Conservation (phyloP, 2,329 filamentous ascomycete species). For the Tolypocladium endophyticum region DNA sequence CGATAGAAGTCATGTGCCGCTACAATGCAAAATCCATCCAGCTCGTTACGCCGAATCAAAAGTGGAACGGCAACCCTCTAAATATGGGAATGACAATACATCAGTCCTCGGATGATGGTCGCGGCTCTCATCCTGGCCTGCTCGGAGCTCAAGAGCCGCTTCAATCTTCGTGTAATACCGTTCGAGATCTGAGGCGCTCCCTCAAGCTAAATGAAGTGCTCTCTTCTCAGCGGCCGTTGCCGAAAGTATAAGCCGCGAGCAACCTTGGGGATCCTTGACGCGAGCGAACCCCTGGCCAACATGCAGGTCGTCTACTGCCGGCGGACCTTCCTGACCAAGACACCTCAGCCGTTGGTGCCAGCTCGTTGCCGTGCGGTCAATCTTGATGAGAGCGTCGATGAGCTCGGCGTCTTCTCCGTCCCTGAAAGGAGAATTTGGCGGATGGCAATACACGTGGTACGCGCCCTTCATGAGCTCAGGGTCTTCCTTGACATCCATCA, state of each 20-base stretch:
- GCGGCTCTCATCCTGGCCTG: background rate
- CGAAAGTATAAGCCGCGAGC: background rate
- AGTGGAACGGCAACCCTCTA: background rate
- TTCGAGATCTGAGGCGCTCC: background rate
- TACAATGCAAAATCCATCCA: background rate
- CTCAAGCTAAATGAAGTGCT: background rate
- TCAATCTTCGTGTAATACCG: background rate
- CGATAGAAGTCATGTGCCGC: background rate
- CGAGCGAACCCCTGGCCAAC: no score
- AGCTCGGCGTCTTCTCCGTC: constrained; percentile 77
- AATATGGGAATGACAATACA: background rate
- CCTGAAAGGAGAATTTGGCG: constrained; percentile 90
- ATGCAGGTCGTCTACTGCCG: no score
- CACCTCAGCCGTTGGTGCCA: constrained; percentile 95
- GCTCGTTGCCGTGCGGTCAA: constrained; percentile 71
- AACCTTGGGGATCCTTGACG: background rate
- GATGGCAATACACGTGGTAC: constrained; percentile 92
- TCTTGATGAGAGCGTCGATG: constrained; percentile 74
- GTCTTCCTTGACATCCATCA: constrained; percentile 99
- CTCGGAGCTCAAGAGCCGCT: background rate
- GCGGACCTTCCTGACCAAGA: no score
- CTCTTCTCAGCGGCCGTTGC: no score
- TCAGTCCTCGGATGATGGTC: background rate
- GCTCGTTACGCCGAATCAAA: background rate
- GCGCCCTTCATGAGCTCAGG: constrained; percentile 88